Evolutionary conservation across 805 yeast species (phyloP).

Genomic region (Metschnikowia vanudenii): DNA sequence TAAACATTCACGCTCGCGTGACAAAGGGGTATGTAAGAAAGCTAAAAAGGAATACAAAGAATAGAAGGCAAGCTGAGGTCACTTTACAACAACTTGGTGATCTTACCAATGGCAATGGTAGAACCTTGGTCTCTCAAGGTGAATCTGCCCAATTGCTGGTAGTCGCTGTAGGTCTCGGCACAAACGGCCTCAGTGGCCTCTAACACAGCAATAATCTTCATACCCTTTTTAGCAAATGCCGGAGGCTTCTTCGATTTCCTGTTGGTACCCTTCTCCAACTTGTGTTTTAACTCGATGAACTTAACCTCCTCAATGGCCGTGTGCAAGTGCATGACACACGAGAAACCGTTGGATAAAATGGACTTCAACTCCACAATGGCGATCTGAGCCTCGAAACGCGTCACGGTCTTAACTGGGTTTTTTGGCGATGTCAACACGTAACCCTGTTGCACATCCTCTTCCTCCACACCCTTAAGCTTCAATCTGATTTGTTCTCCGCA

Average conservation of each 20-base stretch:
- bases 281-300: slow-evolving; percentile 79
- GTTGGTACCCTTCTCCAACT: slow-evolving; percentile 94
- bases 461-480: slow-evolving; percentile 92
- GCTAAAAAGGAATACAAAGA: not conserved
- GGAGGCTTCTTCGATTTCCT: slow-evolving; percentile 96
- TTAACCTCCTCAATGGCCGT: slow-evolving; percentile 96
- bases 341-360: slow-evolving; percentile 89
- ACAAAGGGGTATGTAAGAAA: not conserved
- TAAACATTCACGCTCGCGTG: not conserved
- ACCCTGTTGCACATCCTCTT: slow-evolving; percentile 91
- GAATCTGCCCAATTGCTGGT: slow-evolving; percentile 96
- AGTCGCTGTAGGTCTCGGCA: slow-evolving; percentile 87
- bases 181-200: slow-evolving; percentile 88
- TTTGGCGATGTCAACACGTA: slow-evolving; percentile 83
- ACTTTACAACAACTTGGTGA: slow-evolving; percentile 78
- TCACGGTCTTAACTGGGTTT: slow-evolving; percentile 88
- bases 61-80: slow-evolving; percentile 1
- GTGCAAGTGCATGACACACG: slow-evolving; percentile 98
- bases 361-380: slow-evolving; percentile 96
- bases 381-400: slow-evolving; percentile 90
- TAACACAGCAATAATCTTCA: slow-evolving; percentile 92
- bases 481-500: slow-evolving; percentile 98
- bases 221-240: slow-evolving; percentile 97
- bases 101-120: slow-evolving; percentile 98
- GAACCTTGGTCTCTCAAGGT: slow-evolving; percentile 98